These are phyloP conservation scores for Pyronema domesticum DNA, from an alignment of 495 filamentous ascomycete genomes.

Conservation along the genomic window DNA sequence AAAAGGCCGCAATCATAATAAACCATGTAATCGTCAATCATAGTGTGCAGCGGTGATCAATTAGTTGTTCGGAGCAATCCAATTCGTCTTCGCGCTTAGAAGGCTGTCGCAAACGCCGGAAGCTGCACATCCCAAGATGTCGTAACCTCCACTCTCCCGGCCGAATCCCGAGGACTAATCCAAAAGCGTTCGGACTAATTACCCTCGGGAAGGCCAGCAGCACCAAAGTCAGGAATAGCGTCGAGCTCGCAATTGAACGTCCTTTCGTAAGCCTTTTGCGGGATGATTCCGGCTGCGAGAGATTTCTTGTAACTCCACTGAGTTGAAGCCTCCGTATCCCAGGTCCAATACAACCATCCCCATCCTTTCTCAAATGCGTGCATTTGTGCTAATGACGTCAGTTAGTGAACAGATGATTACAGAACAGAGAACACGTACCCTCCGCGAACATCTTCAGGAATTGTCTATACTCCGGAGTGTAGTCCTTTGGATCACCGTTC, in stretches of 20 bases:
- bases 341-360: constrained; percentile 99
- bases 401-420: neutral
- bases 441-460: constrained; percentile 82
- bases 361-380: constrained; percentile 69
- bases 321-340: constrained; percentile 56
- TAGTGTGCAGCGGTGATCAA: too few species aligned
- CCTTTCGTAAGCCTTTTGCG: constrained; percentile 55
- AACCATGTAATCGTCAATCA: neutral
- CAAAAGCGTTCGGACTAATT: constrained; percentile 33
- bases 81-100: too few species aligned
- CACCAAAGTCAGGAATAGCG: constrained; percentile 52
- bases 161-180: neutral
- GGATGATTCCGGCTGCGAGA: constrained; percentile 66
- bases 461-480: constrained; percentile 58
- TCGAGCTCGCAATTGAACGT: constrained; percentile 53
- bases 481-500: constrained; percentile 51
- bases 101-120: too few species aligned
- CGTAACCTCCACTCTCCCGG: neutral
- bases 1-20: neutral
- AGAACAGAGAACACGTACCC: constrained; percentile 14
- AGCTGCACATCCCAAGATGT: too few species aligned
- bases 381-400: constrained; percentile 54
- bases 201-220: constrained; percentile 42
- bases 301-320: constrained; percentile 94
- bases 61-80: too few species aligned